A percentile compares a stretch with the other conserved stretches of the same genome.
Conservation (phyloP, 1,139 yeast genomes). For the Candida labiduridarum region DNA sequence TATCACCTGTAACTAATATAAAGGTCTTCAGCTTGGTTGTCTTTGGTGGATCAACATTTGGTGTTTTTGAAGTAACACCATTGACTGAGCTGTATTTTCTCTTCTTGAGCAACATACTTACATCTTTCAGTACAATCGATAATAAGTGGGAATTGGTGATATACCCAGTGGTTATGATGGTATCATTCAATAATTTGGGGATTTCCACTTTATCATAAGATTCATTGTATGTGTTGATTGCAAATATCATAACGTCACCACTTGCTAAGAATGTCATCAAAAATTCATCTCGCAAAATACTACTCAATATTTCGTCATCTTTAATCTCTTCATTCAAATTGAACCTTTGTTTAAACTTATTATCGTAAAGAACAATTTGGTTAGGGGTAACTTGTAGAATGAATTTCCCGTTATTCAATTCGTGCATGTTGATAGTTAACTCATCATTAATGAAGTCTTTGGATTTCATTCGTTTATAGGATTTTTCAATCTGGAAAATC, state of each 20-base stretch:
- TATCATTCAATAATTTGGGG: slow-evolving; percentile 57
- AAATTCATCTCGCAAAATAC: slow-evolving; percentile 53
- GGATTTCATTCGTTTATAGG: slow-evolving; percentile 64
- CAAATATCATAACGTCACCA: slow-evolving; percentile 57
- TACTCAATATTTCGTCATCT: slow-evolving; percentile 53
- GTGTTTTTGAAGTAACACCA: slow-evolving; percentile 10
- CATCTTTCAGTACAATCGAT: slow-evolving; percentile 45
- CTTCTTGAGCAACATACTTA: slow-evolving; percentile 37
- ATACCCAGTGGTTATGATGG: slow-evolving; percentile 71
- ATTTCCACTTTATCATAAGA: slow-evolving; percentile 38
- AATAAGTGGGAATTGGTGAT: slow-evolving; percentile 51
- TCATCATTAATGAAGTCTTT: slow-evolving; percentile 67
- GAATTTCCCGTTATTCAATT: slow-evolving; percentile 57
- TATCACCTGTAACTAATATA: slow-evolving; percentile 75
- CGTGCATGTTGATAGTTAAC: slow-evolving; percentile 68
- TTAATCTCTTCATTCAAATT: slow-evolving; percentile 39
- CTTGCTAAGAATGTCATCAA: slow-evolving; percentile 55
- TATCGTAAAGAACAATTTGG: slow-evolving; percentile 65
- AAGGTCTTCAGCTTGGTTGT: slow-evolving; percentile 52
- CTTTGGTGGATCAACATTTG: slow-evolving; percentile 19
- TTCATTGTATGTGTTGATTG: slow-evolving; percentile 44
- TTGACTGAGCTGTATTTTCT: slow-evolving; percentile 25
- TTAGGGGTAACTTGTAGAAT: slow-evolving; percentile 76
- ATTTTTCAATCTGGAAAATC: slow-evolving; percentile 68
- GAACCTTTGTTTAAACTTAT: slow-evolving; percentile 53